Conservation (phyloP, 805 yeast genomes). For the Candida maesae region DNA sequence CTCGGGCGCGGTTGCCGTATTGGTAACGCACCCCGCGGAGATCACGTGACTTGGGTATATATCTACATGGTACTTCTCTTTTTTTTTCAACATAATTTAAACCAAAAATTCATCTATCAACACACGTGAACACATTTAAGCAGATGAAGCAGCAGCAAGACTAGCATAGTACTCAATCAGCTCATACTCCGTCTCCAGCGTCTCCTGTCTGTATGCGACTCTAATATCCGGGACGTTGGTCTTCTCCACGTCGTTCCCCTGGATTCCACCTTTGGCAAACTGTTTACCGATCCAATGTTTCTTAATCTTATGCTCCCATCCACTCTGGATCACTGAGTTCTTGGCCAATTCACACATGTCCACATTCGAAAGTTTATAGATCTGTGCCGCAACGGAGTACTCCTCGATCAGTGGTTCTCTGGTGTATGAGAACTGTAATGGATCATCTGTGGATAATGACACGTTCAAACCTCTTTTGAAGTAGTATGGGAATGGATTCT, state of each 20-base stretch:
- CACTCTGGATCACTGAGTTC: slow-evolving; percentile 90
- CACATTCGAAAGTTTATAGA: slow-evolving; percentile 87
- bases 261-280: slow-evolving; percentile 55
- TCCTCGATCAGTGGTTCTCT: slow-evolving; percentile 97
- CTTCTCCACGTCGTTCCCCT: slow-evolving; percentile 86
- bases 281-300: slow-evolving; percentile 88
- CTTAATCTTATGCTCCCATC: slow-evolving; percentile 85
- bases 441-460: slow-evolving; percentile 95
- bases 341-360: slow-evolving; percentile 97
- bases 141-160: no score
- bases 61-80: no score
- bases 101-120: no score
- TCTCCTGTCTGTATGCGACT: slow-evolving; percentile 78
- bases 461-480: slow-evolving; percentile 94
- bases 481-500: slow-evolving; percentile 89
- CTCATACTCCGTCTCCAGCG: slow-evolving; percentile 66
- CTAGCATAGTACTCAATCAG: slow-evolving; percentile 56
- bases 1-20: no score
- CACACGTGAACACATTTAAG: no score
- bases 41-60: no score
- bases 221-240: slow-evolving; percentile 94
- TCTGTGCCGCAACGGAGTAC: slow-evolving; percentile 97
- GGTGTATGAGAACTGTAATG: slow-evolving; percentile 94
- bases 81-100: no score
- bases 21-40: no score